phyloP scores from a whole-genome alignment of 31 red algal species.

The Asparagopsis taxiformis region DNA sequence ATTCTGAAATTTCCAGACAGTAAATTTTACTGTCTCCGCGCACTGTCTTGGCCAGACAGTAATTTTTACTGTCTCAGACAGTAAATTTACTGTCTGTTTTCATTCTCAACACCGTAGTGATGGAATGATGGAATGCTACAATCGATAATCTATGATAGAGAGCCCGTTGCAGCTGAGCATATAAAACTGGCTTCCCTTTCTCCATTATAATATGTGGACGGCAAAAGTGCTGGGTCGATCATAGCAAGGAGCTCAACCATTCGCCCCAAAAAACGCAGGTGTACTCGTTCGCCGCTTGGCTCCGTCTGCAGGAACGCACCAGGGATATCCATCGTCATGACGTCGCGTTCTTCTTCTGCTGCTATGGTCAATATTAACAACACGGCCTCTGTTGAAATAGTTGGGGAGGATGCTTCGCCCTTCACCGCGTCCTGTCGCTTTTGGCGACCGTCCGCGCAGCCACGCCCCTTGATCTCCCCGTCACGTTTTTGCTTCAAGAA shows the following conservation, averaged over 20 bases:
- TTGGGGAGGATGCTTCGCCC: slow-evolving; percentile 13
- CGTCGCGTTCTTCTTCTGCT: slow-evolving; percentile 21
- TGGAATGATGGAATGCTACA: no score
- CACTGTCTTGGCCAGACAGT: no score
- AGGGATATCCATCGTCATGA: slow-evolving; percentile 13
- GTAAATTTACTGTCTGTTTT: no score
- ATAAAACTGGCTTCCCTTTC: slow-evolving; percentile 12
- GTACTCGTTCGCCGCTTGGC: slow-evolving; percentile 2
- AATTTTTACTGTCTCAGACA: no score
- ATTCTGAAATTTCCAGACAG: no score
- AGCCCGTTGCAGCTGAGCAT: neutral
- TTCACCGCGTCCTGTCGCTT: slow-evolving; percentile 5
- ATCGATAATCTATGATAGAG: no score
- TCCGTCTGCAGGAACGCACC: slow-evolving; percentile 32
- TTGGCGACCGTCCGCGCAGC: slow-evolving; percentile 9
- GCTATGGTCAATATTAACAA: slow-evolving; percentile 2
- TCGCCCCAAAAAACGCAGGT: neutral
- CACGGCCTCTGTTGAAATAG: slow-evolving; percentile 16
- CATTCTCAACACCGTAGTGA: no score
- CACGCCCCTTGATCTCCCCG: slow-evolving; percentile 15
- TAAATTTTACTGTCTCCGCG: no score
- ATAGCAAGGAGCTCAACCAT: neutral
- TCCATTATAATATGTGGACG: no score
- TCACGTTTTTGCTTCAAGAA: slow-evolving; percentile 10
- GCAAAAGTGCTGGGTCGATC: slow-evolving; percentile 14